These are phyloP conservation scores for Aurinia saxatilis DNA, from an alignment of 345 rosid species.

Conservation along the genomic window DNA sequence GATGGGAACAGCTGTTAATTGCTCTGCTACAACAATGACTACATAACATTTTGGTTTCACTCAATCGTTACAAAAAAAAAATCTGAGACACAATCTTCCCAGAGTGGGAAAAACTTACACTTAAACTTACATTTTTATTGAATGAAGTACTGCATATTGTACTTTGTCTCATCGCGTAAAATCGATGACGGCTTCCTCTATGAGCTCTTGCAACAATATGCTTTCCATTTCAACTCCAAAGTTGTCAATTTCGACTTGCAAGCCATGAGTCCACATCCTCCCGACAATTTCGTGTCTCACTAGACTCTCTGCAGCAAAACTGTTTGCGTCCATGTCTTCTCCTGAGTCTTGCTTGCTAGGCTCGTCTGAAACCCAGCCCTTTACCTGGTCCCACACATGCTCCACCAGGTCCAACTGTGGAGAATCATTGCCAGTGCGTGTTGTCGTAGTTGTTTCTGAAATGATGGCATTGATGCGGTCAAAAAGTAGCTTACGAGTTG, in stretches of 20 bases:
- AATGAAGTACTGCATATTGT: neutral
- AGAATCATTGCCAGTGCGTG: constrained; percentile 6
- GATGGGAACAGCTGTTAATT: constrained; percentile 11
- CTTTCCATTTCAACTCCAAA: constrained; percentile 54
- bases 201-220: constrained; percentile 62
- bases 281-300: constrained; percentile 77
- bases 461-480: constrained; percentile 60
- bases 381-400: constrained; percentile 53
- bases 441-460: constrained; percentile 31
- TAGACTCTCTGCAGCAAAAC: constrained; percentile 56
- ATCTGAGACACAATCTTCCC: constrained; percentile 19
- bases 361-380: constrained; percentile 50
- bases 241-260: constrained; percentile 38
- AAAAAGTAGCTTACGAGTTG: constrained; percentile 57
- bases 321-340: constrained; percentile 49
- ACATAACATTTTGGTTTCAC: constrained; percentile 1
- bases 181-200: constrained; percentile 68
- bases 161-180: constrained; percentile 25
- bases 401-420: constrained; percentile 35
- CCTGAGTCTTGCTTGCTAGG: constrained; percentile 16
- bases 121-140: constrained; percentile 23
- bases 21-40: constrained; percentile 15
- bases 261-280: constrained; percentile 49
- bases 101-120: neutral
- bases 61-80: constrained; percentile 9